phyloP scores from a whole-genome alignment of 305 asterid genomes.

The Plantago rigida region DNA sequence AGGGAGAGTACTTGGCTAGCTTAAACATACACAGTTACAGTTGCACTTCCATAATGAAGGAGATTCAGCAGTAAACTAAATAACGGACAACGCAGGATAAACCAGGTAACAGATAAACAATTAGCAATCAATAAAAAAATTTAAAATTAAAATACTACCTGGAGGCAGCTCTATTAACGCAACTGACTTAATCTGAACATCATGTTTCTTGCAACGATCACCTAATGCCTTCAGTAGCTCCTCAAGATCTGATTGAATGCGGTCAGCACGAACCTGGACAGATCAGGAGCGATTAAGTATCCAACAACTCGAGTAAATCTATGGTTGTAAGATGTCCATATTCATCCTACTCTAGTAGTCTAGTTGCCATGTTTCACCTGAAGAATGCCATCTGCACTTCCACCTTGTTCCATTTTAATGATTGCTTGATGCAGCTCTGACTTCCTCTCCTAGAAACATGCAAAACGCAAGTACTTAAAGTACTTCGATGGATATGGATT shows the following conservation, averaged over 20 bases:
- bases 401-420: slow-evolving; percentile 91
- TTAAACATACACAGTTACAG: background rate
- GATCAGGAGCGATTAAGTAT: slow-evolving; percentile 25
- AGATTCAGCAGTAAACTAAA: no score
- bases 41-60: background rate
- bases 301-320: slow-evolving; percentile 15
- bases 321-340: slow-evolving; percentile 18
- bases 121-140: no score
- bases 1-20: no score
- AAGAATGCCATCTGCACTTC: slow-evolving; percentile 95
- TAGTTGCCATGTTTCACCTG: slow-evolving; percentile 5
- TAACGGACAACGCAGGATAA: no score
- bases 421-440: slow-evolving; percentile 85
- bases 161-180: slow-evolving; percentile 87
- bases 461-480: slow-evolving; percentile 16
- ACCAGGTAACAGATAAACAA: no score
- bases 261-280: slow-evolving; percentile 90
- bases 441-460: slow-evolving; percentile 67
- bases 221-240: slow-evolving; percentile 75
- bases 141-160: slow-evolving; percentile 34
- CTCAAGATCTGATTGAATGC: slow-evolving; percentile 93
- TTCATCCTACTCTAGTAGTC: slow-evolving; percentile 6
- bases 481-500: no score
- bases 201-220: slow-evolving; percentile 81
- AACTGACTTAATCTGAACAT: slow-evolving; percentile 51